Conservation (phyloP, 768 basidiomycete species). For the Ramaria sp. region DNA sequence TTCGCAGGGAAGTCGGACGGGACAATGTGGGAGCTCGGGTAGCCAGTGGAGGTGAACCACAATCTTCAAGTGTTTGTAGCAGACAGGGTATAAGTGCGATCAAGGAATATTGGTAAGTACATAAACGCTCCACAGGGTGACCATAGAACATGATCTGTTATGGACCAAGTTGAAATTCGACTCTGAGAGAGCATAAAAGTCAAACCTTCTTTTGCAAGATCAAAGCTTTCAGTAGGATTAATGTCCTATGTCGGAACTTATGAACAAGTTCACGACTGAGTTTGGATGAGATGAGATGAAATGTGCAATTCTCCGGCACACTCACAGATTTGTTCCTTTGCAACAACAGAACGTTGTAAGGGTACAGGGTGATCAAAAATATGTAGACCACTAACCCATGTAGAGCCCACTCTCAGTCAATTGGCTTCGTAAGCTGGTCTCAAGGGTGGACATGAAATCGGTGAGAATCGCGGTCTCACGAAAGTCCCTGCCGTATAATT, state of each 20-base stretch:
- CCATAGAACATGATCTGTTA: constrained; percentile 90
- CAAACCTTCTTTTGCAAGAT: constrained; percentile 86
- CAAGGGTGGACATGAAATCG: constrained; percentile 73
- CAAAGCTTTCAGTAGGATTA: constrained; percentile 89
- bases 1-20: constrained; percentile 69
- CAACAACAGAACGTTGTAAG: background rate
- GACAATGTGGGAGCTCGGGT: constrained; percentile 48
- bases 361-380: background rate
- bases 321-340: constrained; percentile 61
- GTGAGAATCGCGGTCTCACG: constrained; percentile 79
- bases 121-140: constrained; percentile 89
- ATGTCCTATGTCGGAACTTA: constrained; percentile 83
- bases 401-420: constrained; percentile 89
- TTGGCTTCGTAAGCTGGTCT: constrained; percentile 62
- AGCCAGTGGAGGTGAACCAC: constrained; percentile 75
- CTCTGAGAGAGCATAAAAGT: too few relatives aligned
- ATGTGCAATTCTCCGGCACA: constrained; percentile 9
- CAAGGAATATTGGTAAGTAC: constrained; percentile 97
- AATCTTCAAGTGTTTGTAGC: constrained; percentile 82
- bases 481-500: constrained; percentile 53
- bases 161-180: constrained; percentile 8
- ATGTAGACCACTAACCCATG: constrained; percentile 56
- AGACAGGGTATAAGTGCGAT: constrained; percentile 87
- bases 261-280: constrained; percentile 86
- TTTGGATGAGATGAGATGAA: background rate